Conservation (phyloP, 192 early-diverging fungal genomes). For the Endogone sp. region DNA sequence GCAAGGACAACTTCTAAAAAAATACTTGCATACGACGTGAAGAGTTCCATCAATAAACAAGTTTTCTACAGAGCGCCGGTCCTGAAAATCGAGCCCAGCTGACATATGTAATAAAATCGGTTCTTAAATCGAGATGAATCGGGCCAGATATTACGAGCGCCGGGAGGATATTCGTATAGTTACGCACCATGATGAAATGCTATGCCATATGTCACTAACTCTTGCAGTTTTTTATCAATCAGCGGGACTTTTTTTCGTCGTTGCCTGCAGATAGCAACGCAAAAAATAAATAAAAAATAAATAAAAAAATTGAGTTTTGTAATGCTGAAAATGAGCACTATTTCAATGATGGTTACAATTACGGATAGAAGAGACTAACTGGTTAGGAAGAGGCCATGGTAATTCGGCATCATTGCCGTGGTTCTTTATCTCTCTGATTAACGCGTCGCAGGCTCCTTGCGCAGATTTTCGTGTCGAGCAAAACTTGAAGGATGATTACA, state of each 20-base stretch:
- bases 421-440: slow-evolving; percentile 24
- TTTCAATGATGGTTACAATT: no score
- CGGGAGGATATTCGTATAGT: no score
- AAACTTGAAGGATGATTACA: slow-evolving; percentile 17
- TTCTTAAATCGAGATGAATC: no score
- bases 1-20: no score
- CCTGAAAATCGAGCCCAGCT: slow-evolving; percentile 30
- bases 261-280: no score
- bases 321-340: no score
- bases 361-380: no score
- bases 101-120: not conserved
- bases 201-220: slow-evolving; percentile 48
- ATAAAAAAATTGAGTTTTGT: no score
- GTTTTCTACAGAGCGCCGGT: slow-evolving; percentile 47
- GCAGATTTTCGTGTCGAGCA: slow-evolving; percentile 35
- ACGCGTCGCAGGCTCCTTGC: slow-evolving; percentile 25
- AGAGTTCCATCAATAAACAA: slow-evolving; percentile 48
- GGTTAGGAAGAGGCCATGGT: not conserved
- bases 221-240: slow-evolving; percentile 18
- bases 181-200: slow-evolving; percentile 62
- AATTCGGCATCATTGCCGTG: not conserved
- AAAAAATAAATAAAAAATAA: no score
- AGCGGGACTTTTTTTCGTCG: no score
- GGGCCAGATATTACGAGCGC: no score
- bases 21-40: slow-evolving; percentile 56